Evolutionary conservation across 352 stramenopile genomes (phyloP).

Genomic region (Pythium plurisporium): DNA sequence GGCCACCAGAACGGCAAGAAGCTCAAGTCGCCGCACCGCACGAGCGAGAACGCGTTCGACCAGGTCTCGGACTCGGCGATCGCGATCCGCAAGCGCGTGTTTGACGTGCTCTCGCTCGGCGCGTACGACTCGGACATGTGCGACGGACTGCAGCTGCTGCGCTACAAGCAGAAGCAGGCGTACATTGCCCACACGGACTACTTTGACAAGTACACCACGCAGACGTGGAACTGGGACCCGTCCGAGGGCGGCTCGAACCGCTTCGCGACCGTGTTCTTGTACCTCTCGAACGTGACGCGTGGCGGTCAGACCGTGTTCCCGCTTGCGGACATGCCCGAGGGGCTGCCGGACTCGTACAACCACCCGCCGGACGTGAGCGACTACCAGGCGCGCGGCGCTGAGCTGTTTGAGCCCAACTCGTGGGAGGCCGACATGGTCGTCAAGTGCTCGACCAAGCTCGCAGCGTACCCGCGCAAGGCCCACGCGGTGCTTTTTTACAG

Average conservation of each 20-base stretch:
- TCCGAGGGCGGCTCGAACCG: conserved; percentile 69
- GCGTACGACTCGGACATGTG: conserved; percentile 88
- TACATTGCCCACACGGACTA: conserved; percentile 95
- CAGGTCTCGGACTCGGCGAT: conserved; percentile 68
- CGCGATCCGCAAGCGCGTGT: conserved; percentile 79
- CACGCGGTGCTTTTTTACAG: conserved; percentile 98
- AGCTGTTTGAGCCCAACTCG: conserved; percentile 58
- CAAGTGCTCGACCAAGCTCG: conserved; percentile 74
- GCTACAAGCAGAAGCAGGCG: conserved; percentile 93
- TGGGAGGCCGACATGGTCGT: conserved; percentile 79
- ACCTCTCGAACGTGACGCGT: conserved; percentile 72
- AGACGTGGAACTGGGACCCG: conserved; percentile 75
- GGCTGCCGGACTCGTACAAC: conserved; percentile 46
- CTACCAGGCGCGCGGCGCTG: conserved; percentile 34
- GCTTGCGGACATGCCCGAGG: conserved; percentile 61
- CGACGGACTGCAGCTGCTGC: conserved; percentile 94
- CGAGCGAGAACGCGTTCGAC: conserved; percentile 89
- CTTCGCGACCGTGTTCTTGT: conserved; percentile 81
- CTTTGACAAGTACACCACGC: conserved; percentile 61
- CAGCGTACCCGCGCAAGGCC: conserved; percentile 77
- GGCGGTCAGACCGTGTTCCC: conserved; percentile 87
- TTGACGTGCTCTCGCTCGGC: conserved; percentile 88
- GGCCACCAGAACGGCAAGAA: conserved; percentile 72
- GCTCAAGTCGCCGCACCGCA: conserved; percentile 62
- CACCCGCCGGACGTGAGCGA: conserved; percentile 44